phyloP scores from a whole-genome alignment of 495 filamentous ascomycete genomes.

The Poronia punctata region DNA sequence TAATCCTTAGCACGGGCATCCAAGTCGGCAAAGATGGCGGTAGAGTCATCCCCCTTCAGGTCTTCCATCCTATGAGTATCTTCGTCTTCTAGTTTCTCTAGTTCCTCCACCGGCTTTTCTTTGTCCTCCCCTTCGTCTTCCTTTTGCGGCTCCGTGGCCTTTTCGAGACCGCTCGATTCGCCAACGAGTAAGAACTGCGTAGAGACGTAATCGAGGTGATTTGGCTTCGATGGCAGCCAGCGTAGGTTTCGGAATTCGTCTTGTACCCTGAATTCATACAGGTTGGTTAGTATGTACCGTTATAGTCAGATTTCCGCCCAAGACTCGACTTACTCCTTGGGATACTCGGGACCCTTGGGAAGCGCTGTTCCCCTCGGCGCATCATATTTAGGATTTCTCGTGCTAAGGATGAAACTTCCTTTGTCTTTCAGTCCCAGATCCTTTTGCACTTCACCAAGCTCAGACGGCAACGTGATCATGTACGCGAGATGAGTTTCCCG shows the following conservation, averaged over 20 bases:
- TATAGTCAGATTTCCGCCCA: not conserved
- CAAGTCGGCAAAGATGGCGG: conserved; percentile 36
- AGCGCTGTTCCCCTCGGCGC: conserved; percentile 58
- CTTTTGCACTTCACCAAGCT: conserved; percentile 65
- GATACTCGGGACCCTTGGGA: conserved; percentile 62
- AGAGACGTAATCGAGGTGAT: conserved; percentile 71
- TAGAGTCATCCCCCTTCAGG: conserved; percentile 29
- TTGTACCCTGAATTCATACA: conserved; percentile 35
- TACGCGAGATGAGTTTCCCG: conserved; percentile 73
- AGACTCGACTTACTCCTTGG: conserved; percentile 54
- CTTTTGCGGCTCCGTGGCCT: conserved; percentile 52
- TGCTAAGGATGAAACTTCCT: conserved; percentile 72
- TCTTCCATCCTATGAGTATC: conserved; percentile 33
- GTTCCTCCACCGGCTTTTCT: conserved; percentile 49
- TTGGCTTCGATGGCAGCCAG: conserved; percentile 68
- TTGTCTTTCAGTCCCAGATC: conserved; percentile 65
- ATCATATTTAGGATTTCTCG: conserved; percentile 70
- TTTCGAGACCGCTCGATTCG: conserved; percentile 56
- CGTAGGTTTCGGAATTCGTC: conserved; percentile 67
- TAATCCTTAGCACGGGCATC: conserved; percentile 32
- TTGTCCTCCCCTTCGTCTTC: conserved; percentile 51
- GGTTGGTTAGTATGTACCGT: conserved; percentile 21
- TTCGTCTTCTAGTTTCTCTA: conserved; percentile 39
- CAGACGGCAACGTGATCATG: conserved; percentile 66
- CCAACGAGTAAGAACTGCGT: conserved; percentile 81